Evolutionary conservation across 208 protist species (phyloP).

Genomic region (Endotrypanum monterogeii): DNA sequence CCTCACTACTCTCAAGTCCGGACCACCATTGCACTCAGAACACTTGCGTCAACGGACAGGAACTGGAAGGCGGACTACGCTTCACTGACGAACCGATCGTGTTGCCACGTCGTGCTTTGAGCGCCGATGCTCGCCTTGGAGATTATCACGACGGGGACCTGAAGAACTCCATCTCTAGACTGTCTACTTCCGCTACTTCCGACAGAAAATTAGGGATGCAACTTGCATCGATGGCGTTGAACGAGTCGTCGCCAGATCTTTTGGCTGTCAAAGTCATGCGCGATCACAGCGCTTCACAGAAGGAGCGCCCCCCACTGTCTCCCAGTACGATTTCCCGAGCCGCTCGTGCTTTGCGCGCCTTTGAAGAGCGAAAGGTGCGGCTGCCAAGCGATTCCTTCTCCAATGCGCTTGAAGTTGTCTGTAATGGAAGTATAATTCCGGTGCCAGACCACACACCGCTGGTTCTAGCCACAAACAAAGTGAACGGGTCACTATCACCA

Average conservation of each 20-base stretch:
- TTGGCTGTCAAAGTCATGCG: slow-evolving; percentile 54
- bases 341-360: slow-evolving; percentile 32
- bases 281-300: slow-evolving; percentile 21
- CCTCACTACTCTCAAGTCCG: not conserved
- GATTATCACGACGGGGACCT: slow-evolving; percentile 3
- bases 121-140: slow-evolving; percentile 40
- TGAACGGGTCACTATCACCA: not conserved
- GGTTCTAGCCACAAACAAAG: slow-evolving; percentile 23
- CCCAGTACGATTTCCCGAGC: slow-evolving; percentile 49
- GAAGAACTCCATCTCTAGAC: not conserved
- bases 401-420: slow-evolving; percentile 25
- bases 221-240: slow-evolving; percentile 25
- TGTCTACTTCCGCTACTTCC: not conserved
- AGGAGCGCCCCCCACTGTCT: slow-evolving; percentile 34
- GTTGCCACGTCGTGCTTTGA: slow-evolving; percentile 41
- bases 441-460: slow-evolving; percentile 43
- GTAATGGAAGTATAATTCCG: slow-evolving; percentile 25
- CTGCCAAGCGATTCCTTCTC: slow-evolving; percentile 42
- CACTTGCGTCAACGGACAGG: slow-evolving; percentile 2
- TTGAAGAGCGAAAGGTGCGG: slow-evolving; percentile 48
- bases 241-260: slow-evolving; percentile 48
- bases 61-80: not conserved
- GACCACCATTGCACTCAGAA: not conserved
- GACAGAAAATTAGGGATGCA: slow-evolving; percentile 6
- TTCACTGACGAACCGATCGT: slow-evolving; percentile 41